A percentile compares a stretch with the other conserved stretches of the same genome.
Conservation (phyloP, 371 early-diverging fungal genomes). For the Circinella minor region DNA sequence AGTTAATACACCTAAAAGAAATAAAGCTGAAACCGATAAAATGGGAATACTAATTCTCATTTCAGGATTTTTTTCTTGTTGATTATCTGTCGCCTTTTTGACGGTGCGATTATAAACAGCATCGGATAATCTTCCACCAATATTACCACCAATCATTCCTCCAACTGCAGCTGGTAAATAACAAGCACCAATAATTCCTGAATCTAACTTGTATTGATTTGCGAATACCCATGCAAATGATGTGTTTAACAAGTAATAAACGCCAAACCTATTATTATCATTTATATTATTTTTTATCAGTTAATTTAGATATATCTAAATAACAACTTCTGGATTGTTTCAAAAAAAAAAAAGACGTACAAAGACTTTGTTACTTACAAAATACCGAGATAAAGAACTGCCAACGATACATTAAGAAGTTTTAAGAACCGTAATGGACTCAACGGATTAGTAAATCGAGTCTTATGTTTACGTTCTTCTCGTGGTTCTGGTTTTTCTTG, state of each 20-base stretch:
- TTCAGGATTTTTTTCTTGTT: constrained; percentile 33
- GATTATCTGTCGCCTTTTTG: constrained; percentile 19
- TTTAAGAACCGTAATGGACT: constrained; percentile 31
- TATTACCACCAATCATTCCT: constrained; percentile 40
- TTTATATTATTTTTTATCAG: too few species aligned
- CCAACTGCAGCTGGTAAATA: constrained; percentile 35
- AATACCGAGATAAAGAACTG: constrained; percentile 35
- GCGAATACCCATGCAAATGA: constrained; percentile 29
- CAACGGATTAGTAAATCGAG: constrained; percentile 33
- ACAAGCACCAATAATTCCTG: constrained; percentile 30
- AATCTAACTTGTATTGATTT: constrained; percentile 27
- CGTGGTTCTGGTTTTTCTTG: not conserved
- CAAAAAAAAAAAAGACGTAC: too few species aligned
- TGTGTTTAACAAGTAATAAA: constrained; percentile 27
- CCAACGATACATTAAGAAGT: constrained; percentile 35
- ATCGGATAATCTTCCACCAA: constrained; percentile 48
- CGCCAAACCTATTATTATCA: constrained; percentile 17
- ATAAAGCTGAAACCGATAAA: constrained; percentile 23
- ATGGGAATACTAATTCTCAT: constrained; percentile 43
- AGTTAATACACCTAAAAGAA: constrained; percentile 26
- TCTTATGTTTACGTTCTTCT: constrained; percentile 8
- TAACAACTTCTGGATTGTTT: too few species aligned
- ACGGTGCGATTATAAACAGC: constrained; percentile 30
- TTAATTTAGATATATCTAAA: too few species aligned
- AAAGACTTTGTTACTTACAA: constrained; percentile 31